Evolutionary conservation across 2,329 filamentous ascomycete genomes (phyloP), one percentile per base, ranked within the genome.

Genomic region (Aureobasidium sp.): DNA sequence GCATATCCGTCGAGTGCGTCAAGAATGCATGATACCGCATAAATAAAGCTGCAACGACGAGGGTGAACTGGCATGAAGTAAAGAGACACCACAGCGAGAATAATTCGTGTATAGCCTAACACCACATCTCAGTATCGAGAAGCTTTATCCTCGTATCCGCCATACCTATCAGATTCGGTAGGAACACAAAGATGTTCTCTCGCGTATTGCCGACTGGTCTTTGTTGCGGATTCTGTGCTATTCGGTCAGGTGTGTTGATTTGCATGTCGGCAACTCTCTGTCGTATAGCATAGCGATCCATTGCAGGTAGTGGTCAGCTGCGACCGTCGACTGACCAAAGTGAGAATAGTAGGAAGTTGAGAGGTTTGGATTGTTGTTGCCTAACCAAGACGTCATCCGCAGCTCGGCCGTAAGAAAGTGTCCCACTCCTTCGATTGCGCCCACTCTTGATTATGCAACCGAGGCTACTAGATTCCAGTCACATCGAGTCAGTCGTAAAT

Each of bases 61-160:
- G 93, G 93, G 75, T 99, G 94, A 60, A 97, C 84, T 59, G 93
- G 92, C 94, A 99, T 97, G 81, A 97, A 99, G 80, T 97, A 96
- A 68, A 99, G 86, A 34, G 93, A 97, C 50, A 89, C 90, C 70
- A 97, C 79, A 69, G 92, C 92, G 67, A 81, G 77, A 57, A 81
- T 72, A 68, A 81, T 75, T 62, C 79, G 78, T 57, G 72, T 72
- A 70, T 81, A 81, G 66, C 79, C 79, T 81, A 17, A 17, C 63
- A 13, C 34, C 47, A 56, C 44, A 1, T 6, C 2, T 47, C 44
- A 47, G 24, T 32, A n/a, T 24, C 26, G 48, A 12, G 24, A 53
- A 57, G 34, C 43, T 43, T 47, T 4, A 6, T 17, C 17, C 13
- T 20, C 2, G 8, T n/a, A 3, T 24, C 5, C 29, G 39, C 36